Conservation (phyloP, 768 basidiomycete species). For the Boletus reticulatus region DNA sequence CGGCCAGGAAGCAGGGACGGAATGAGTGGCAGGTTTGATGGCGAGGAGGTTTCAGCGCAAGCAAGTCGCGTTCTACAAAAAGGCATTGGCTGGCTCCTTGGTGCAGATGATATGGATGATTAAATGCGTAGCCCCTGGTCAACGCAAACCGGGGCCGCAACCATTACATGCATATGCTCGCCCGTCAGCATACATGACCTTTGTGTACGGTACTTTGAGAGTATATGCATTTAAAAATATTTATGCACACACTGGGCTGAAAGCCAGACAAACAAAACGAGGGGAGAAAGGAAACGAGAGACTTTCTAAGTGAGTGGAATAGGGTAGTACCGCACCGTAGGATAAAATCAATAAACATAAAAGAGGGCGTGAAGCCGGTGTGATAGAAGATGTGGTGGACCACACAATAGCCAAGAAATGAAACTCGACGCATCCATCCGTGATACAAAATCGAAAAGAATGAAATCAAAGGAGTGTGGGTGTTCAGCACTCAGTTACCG, state of each 20-base stretch:
- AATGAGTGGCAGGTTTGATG: constrained; percentile 41
- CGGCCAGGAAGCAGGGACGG: constrained; percentile 39
- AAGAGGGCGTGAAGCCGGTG: not conserved
- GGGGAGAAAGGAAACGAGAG: not conserved
- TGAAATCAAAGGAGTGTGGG: constrained; percentile 9
- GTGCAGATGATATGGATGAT: constrained; percentile 58
- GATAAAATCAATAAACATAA: constrained; percentile 21
- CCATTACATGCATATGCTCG: constrained; percentile 11
- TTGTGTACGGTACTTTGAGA: constrained; percentile 14
- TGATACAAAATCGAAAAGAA: constrained; percentile 10
- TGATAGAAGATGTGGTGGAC: constrained; percentile 11
- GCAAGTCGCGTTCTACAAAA: constrained; percentile 79
- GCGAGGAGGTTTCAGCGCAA: constrained; percentile 66
- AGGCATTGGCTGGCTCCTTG: constrained; percentile 96
- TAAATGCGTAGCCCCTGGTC: not conserved
- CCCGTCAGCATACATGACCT: constrained; percentile 12
- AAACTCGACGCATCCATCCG: constrained; percentile 15
- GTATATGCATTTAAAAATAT: constrained; percentile 20
- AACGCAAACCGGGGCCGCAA: not conserved
- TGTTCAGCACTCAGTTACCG: constrained; percentile 28
- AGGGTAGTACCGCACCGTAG: constrained; percentile 9
- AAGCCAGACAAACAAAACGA: constrained; percentile 29
- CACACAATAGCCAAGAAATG: constrained; percentile 15
- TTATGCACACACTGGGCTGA: constrained; percentile 27
- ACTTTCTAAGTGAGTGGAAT: constrained; percentile 20